Evolutionary conservation across 1,139 yeast genomes (phyloP).

Genomic region (Kluyveromyces sp.): DNA sequence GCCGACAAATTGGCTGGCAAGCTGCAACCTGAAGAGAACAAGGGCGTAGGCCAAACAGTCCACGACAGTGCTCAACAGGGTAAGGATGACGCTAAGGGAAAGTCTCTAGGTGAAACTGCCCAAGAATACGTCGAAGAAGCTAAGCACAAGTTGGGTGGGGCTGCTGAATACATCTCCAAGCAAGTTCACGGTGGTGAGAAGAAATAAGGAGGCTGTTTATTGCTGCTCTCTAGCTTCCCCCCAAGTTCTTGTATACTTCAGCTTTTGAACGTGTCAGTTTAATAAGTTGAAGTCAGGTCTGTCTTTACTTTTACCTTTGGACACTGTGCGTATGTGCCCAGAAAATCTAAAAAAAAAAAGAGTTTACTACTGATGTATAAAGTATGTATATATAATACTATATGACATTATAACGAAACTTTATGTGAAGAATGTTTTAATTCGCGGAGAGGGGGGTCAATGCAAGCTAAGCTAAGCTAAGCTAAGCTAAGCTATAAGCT

Average conservation of each 20-base stretch:
- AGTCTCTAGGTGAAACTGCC: slow-evolving; percentile 48
- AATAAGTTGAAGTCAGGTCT: too few relatives aligned
- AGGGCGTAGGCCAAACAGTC: slow-evolving; percentile 59
- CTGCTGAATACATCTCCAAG: slow-evolving; percentile 54
- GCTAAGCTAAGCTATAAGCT: too few relatives aligned
- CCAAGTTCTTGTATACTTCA: not conserved
- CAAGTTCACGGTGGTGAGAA: slow-evolving; percentile 49
- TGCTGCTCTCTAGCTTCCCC: not conserved
- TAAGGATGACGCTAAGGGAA: slow-evolving; percentile 41
- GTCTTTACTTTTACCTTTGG: too few relatives aligned
- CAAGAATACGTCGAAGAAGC: slow-evolving; percentile 54
- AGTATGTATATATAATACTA: too few relatives aligned
- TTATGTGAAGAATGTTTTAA: too few relatives aligned
- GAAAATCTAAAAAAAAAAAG: too few relatives aligned
- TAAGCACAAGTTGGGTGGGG: slow-evolving; percentile 49
- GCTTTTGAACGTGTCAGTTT: too few relatives aligned
- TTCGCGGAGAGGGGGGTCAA: too few relatives aligned
- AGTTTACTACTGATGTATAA: too few relatives aligned
- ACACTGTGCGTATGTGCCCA: too few relatives aligned
- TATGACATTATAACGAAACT: too few relatives aligned
- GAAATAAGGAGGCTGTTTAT: not conserved
- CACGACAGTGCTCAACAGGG: slow-evolving; percentile 51
- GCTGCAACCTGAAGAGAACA: slow-evolving; percentile 54
- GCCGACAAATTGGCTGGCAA: slow-evolving; percentile 57
- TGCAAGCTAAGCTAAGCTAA: too few relatives aligned